Evolutionary conservation across 2,329 filamentous ascomycete species (phyloP).

Genomic region (Parascedosporium putredinis): DNA sequence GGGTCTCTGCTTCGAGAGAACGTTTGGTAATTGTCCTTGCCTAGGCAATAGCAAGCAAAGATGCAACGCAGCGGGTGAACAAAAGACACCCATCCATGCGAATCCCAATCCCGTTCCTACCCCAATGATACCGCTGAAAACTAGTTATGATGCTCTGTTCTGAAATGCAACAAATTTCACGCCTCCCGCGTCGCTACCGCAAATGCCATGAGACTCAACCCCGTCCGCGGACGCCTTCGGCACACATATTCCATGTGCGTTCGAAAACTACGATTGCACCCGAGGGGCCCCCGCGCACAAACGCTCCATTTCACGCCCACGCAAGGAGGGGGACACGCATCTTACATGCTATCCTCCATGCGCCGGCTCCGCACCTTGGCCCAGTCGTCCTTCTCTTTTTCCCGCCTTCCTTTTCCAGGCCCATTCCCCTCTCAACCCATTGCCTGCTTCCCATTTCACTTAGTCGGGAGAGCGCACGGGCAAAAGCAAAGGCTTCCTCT

Average conservation of each 20-base stretch:
- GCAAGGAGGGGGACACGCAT: neutral
- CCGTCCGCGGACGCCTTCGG: too few relatives aligned
- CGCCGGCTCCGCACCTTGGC: constrained; percentile 54
- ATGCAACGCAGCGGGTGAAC: neutral
- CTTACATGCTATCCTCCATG: constrained; percentile 57
- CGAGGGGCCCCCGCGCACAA: too few relatives aligned
- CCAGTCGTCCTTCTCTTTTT: constrained; percentile 57
- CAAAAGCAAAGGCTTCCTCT: constrained; percentile 94
- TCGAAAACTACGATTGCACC: too few relatives aligned
- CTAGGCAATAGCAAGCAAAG: neutral
- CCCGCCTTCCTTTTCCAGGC: constrained; percentile 53
- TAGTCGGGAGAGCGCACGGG: constrained; percentile 71
- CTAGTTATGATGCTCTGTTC: neutral
- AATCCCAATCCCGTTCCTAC: neutral
- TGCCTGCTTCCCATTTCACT: constrained; percentile 89
- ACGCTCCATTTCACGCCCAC: too few relatives aligned
- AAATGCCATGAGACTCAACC: too few relatives aligned
- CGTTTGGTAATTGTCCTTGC: too few relatives aligned
- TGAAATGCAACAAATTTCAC: neutral
- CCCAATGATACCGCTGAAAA: neutral
- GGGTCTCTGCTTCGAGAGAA: too few relatives aligned
- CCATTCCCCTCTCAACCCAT: constrained; percentile 81
- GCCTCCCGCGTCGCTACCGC: neutral
- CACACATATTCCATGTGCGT: too few relatives aligned
- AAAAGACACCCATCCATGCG: neutral